Conservation (phyloP, 2,329 filamentous ascomycete genomes). For the Phyllosticta citriasiana region DNA sequence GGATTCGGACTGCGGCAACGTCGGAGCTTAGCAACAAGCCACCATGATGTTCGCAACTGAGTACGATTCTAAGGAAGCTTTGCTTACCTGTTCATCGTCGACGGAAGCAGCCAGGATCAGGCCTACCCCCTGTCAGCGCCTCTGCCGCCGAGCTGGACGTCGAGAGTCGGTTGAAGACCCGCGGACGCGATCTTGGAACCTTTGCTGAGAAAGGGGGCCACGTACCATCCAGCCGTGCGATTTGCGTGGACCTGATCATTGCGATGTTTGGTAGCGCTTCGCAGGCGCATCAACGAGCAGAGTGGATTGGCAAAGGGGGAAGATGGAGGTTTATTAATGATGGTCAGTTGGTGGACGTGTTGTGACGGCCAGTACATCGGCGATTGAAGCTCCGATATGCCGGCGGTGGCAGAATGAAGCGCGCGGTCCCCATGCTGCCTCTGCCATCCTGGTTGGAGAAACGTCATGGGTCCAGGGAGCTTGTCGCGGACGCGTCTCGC, state of each 20-base stretch:
- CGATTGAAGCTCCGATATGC: background rate
- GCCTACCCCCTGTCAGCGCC: constrained; percentile 44
- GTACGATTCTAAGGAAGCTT: background rate
- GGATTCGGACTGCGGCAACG: constrained; percentile 48
- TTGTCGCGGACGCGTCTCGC: background rate
- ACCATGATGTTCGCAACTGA: background rate
- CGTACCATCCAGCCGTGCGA: constrained; percentile 82
- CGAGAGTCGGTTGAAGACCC: constrained; percentile 9
- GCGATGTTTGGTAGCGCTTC: background rate
- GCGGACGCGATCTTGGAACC: constrained; percentile 10
- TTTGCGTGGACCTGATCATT: constrained; percentile 90
- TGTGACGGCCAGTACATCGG: background rate
- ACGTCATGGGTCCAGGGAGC: background rate
- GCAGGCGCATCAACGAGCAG: constrained; percentile 3
- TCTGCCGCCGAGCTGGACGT: constrained; percentile 5
- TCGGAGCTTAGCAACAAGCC: constrained; percentile 12
- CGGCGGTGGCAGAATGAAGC: background rate
- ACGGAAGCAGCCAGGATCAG: constrained; percentile 91
- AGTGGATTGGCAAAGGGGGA: background rate
- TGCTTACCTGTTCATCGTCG: constrained; percentile 67
- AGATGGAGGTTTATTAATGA: background rate
- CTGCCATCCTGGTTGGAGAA: background rate
- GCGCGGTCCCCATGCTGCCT: background rate
- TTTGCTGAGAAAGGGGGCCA: constrained; percentile 2
- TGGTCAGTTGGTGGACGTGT: background rate